A percentile compares a stretch with the other conserved stretches of the same genome.
These are phyloP conservation scores for Kluyveromyces marxianus DNA, from an alignment of 1,139 yeast genomes.

Conservation along the genomic window DNA sequence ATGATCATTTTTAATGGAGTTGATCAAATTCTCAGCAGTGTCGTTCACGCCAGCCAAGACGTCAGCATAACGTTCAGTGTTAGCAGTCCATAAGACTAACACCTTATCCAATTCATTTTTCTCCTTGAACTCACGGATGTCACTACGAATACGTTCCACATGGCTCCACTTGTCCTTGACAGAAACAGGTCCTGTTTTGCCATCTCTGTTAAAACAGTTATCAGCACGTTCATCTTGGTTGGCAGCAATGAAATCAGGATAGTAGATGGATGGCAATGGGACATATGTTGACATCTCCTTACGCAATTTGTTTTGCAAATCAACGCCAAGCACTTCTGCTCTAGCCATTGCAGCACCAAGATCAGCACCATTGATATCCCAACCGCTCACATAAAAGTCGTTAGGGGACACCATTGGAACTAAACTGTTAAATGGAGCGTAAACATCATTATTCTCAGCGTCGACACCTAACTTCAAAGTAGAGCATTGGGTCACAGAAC, in stretches of 20 bases:
- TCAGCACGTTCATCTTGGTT: conserved; percentile 91
- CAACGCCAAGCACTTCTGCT: conserved; percentile 80
- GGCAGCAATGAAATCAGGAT: conserved; percentile 94
- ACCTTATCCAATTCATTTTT: conserved; percentile 75
- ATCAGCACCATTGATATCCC: conserved; percentile 79
- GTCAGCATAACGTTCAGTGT: conserved; percentile 89
- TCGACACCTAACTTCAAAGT: conserved; percentile 89
- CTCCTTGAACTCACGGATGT: conserved; percentile 71
- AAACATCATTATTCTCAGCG: conserved; percentile 71
- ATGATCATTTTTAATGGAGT: conserved; percentile 70
- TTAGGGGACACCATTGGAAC: conserved; percentile 87
- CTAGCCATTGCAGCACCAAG: conserved; percentile 76
- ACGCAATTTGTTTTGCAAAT: conserved; percentile 69
- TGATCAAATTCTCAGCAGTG: conserved; percentile 71
- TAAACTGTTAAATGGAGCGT: conserved; percentile 85
- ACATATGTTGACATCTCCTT: conserved; percentile 54
- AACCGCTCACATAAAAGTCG: conserved; percentile 85
- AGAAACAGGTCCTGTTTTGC: conserved; percentile 40
- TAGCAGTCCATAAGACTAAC: conserved; percentile 92
- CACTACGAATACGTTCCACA: conserved; percentile 78
- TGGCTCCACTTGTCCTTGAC: conserved; percentile 77
- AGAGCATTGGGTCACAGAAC: conserved; percentile 93
- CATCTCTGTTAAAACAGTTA: conserved; percentile 60
- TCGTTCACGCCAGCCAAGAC: conserved; percentile 76
- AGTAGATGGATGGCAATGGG: conserved; percentile 82